These are phyloP conservation scores for Fonsecaea multimorphosa DNA, from an alignment of 2,329 filamentous ascomycete genomes.

Conservation along the genomic window DNA sequence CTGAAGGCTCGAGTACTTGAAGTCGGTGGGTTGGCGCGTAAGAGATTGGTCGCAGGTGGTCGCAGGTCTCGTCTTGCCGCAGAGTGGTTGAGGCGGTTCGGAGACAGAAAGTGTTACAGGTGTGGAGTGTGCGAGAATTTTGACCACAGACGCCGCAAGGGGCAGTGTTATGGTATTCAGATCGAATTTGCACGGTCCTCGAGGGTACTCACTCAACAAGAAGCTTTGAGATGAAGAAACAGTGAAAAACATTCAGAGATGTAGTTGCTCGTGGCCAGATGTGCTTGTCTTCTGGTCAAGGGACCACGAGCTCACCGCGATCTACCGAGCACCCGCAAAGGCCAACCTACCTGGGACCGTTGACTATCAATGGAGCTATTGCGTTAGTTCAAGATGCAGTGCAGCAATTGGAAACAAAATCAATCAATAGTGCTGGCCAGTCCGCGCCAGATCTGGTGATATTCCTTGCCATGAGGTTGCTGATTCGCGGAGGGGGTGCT, in stretches of 20 bases:
- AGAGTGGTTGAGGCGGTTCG: conserved; percentile 33
- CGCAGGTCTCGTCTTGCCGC: conserved; percentile 30
- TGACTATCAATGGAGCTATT: conserved; percentile 11
- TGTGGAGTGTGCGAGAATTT: conserved; percentile 25
- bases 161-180: neutral
- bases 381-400: conserved; percentile 17
- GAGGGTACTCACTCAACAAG: neutral
- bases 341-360: conserved; percentile 14
- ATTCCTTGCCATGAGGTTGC: conserved; percentile 6
- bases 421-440: conserved; percentile 27
- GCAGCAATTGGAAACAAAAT: conserved; percentile 23
- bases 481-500: conserved; percentile 27
- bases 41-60: conserved; percentile 36
- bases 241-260: conserved; percentile 7
- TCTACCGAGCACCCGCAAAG: conserved; percentile 14
- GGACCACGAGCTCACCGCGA: conserved; percentile 2
- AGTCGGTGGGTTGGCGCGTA: conserved; percentile 34
- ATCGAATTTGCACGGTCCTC: neutral
- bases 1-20: conserved; percentile 24
- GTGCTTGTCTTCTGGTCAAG: conserved; percentile 18
- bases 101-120: conserved; percentile 37
- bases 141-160: conserved; percentile 1
- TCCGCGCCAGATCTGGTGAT: conserved; percentile 27
- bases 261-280: conserved; percentile 16
- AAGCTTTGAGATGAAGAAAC: conserved; percentile 2